Evolutionary conservation across 352 stramenopile genomes (phyloP).

Genomic region (Elongisporangium prolatum): DNA sequence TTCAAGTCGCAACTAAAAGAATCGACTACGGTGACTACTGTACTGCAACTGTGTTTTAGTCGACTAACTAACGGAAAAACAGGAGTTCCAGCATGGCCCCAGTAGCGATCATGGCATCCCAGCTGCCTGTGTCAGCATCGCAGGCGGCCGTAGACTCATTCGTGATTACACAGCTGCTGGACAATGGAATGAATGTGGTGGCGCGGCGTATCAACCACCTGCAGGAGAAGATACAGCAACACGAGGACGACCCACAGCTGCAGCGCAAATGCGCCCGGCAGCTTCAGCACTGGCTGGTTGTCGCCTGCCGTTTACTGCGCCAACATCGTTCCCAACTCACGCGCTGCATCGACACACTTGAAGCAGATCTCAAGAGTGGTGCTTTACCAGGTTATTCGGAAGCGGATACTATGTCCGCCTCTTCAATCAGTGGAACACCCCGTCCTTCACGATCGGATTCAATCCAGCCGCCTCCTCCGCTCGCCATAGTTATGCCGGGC

Average conservation of each 20-base stretch:
- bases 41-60: too few relatives aligned
- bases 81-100: background rate
- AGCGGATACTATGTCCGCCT: background rate
- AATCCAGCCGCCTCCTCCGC: conserved; percentile 13
- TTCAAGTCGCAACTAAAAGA: background rate
- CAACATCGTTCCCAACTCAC: conserved; percentile 48
- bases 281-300: conserved; percentile 59
- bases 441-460: conserved; percentile 16
- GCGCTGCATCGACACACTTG: conserved; percentile 45
- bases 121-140: conserved; percentile 10
- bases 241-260: conserved; percentile 2
- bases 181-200: conserved; percentile 75
- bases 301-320: conserved; percentile 49
- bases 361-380: conserved; percentile 41
- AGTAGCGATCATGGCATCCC: background rate
- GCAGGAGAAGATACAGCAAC: conserved; percentile 40
- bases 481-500: background rate
- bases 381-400: background rate
- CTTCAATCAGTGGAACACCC: background rate
- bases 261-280: conserved; percentile 40
- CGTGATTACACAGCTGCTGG: conserved; percentile 68
- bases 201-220: conserved; percentile 64
- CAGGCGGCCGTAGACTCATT: conserved; percentile 63
- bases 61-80: background rate
- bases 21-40: background rate